Percentiles rank a stretch among this genome's conserved stretches.
Conservation (phyloP, 495 filamentous ascomycete species). For the Penicillium verhagenii region DNA sequence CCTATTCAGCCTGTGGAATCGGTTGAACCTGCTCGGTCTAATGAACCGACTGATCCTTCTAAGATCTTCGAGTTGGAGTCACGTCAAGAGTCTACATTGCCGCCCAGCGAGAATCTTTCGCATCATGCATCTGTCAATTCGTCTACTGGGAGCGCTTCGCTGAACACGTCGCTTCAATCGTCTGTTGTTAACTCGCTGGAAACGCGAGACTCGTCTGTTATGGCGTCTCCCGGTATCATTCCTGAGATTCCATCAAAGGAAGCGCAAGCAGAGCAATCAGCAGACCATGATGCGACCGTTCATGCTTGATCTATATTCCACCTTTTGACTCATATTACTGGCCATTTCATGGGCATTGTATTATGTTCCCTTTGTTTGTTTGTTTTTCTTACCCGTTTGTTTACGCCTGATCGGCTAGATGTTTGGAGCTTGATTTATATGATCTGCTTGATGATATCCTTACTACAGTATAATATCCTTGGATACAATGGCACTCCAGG, state of each 20-base stretch:
- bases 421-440: background rate
- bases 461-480: no score
- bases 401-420: background rate
- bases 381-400: background rate
- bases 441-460: background rate
- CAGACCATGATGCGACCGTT: background rate
- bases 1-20: background rate
- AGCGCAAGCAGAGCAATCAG: background rate
- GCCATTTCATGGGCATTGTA: background rate
- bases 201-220: background rate
- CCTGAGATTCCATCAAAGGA: background rate
- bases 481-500: no score
- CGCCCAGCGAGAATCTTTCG: background rate
- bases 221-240: background rate
- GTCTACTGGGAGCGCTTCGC: background rate
- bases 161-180: background rate
- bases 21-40: background rate
- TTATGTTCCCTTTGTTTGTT: background rate
- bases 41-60: background rate
- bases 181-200: background rate
- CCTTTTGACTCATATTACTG: background rate
- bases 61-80: background rate
- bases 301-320: background rate
- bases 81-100: background rate
- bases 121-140: background rate